Base-by-base conservation (phyloP, 495 filamentous ascomycete species). In the Penicillium silybi region DNA sequence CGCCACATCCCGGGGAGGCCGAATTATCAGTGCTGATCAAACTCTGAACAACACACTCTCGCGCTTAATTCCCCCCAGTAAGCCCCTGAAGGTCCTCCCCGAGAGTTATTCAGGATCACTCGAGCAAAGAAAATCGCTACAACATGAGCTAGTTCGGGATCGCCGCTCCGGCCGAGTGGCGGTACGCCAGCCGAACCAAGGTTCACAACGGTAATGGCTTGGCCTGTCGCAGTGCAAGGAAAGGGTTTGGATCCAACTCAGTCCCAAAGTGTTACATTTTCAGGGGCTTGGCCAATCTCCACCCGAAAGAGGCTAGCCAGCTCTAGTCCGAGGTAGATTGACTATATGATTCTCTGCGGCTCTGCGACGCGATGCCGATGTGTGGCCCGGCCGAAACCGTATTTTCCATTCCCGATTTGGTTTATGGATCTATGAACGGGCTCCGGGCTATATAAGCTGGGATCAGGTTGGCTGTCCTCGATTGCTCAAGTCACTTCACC, bases 161-260 rank as follows among this genome's bases (percentile, higher is more conserved):
- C 43, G n/a, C n/a, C 39, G 22, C 46, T 41, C 47, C 53, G 53
- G 27, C 42, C 48, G 48, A 41, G 53, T 51, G 48, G 48, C 48
- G 22, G 32, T 17, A 2, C 3, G 22, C 22, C 27, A 16, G 2
- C 17, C 34, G 47, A 56, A 45, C 52, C 52, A 50, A 4, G 52
- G 52, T 54, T 47, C 17, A 35, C 29, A 13, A 13, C 29, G 29
- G 29, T 13, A 32, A 29, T 8, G 29, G 29, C 9, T 6, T 11
- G 10, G 11, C 10, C 29, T 32, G 9, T 32, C 29, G 13, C 29
- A 1, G 11, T 4, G n/a, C 17, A 18, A 9, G 35, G 19, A 16
- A 17, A 42, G 6, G 38, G 25, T 32, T n/a, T 20, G 15, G 23
- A 42, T 29, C 25, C 38, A 37, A 23, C 13, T 22, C n/a, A 20